Evolutionary conservation across 2,329 filamentous ascomycete species (phyloP).

Genomic region (Trichophyton simii): DNA sequence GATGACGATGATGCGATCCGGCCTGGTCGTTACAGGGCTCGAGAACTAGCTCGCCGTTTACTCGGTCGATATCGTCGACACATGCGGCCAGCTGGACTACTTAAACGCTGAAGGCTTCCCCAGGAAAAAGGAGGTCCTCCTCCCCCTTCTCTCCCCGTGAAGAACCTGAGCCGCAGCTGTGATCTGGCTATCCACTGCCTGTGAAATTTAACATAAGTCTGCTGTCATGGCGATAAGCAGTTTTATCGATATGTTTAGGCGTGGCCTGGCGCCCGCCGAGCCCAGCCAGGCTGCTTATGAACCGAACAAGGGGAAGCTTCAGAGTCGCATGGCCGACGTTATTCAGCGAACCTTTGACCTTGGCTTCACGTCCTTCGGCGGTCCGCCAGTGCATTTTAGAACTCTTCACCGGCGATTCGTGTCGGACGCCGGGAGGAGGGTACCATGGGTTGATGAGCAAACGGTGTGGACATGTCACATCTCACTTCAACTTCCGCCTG

Average conservation of each 20-base stretch:
- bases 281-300: slow-evolving; percentile 12
- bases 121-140: neutral
- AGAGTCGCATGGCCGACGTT: slow-evolving; percentile 23
- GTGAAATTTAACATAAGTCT: no score
- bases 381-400: slow-evolving; percentile 57
- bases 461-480: slow-evolving; percentile 34
- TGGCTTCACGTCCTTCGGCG: slow-evolving; percentile 54
- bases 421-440: slow-evolving; percentile 30
- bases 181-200: slow-evolving; percentile 1
- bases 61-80: neutral
- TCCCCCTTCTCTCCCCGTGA: neutral
- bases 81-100: neutral
- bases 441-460: slow-evolving; percentile 57
- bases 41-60: neutral
- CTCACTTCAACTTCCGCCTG: neutral
- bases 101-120: neutral
- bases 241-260: slow-evolving; percentile 7
- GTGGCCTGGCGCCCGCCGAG: neutral
- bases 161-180: neutral
- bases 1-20: neutral
- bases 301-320: slow-evolving; percentile 20
- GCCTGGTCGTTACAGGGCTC: neutral
- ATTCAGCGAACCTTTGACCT: slow-evolving; percentile 43
- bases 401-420: slow-evolving; percentile 54
- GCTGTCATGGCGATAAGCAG: slow-evolving; percentile 6